Evolutionary conservation across 106 monocot species (phyloP), one percentile per base, ranked within the genome.

Genomic region (Dioscorea zingiberensis): DNA sequence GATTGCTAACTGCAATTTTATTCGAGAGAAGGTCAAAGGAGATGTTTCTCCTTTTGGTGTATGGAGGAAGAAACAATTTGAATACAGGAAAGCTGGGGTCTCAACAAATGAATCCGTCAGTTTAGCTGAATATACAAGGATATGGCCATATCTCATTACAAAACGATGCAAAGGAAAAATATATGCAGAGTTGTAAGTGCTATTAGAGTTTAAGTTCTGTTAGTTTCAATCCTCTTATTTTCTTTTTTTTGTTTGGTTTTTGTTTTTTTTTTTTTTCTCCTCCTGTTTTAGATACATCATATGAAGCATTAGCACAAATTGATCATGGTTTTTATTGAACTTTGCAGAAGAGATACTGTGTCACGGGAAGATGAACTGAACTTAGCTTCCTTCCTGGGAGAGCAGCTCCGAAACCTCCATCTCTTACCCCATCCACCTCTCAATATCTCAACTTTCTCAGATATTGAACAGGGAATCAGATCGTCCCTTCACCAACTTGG

Each of bases 101-200:
- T n/a, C n/a, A n/a, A n/a, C n/a, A n/a, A n/a, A n/a, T n/a, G n/a
- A n/a, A n/a, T n/a, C n/a, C n/a, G n/a, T n/a, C n/a, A n/a, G n/a
- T n/a, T 32, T 19, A 44, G 48, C 48, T 68, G 55, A 72, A 74
- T 44, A 19, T 44, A 70, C 70, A 62, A 79, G 19, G 26, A 84
- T 87, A 56, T 97, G 80, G 74, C 86, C 97, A 58, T 97, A 86
- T 62, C 70, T 89, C 21, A 76, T 97, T 29, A 86, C 73, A 28
- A 91, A 74, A 80, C 83, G 85, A 83, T 97, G 97, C 78, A 83
- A 74, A 84, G 97, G 97, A 32, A 79, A 86, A 57, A 92, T 97
- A 58, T 84, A 88, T 79, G 88, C 91, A 55, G 60, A 88, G 72
- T 17, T 97, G 97, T 97, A 84, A 88, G 97, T n/a, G n/a, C n/a